These are phyloP conservation scores for Colletotrichum liaoningense DNA, from an alignment of 2,329 filamentous ascomycete species.

Conservation along the genomic window DNA sequence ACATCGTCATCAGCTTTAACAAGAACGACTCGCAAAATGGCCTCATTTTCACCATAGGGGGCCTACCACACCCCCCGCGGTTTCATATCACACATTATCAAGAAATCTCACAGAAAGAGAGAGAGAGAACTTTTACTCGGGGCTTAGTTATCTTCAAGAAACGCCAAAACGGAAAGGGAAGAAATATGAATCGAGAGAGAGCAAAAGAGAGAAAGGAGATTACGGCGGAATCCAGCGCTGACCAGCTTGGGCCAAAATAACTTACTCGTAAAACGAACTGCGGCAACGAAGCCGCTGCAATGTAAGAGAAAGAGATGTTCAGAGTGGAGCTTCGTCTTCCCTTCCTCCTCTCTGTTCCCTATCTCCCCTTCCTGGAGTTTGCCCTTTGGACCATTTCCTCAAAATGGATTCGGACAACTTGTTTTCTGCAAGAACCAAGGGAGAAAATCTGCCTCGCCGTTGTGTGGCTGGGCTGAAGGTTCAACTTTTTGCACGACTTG, in stretches of 20 bases:
- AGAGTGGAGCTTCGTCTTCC: neutral
- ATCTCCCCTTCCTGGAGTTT: neutral
- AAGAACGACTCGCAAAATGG: slow-evolving; percentile 6
- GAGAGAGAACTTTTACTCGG: neutral
- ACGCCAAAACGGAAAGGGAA: neutral
- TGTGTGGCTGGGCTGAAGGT: neutral
- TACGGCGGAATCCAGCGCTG: neutral
- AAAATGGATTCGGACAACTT: too few species aligned
- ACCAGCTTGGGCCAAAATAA: neutral
- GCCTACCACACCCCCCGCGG: too few species aligned
- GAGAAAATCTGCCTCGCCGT: neutral
- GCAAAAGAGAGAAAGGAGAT: neutral
- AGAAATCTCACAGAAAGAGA: neutral
- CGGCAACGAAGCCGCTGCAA: neutral
- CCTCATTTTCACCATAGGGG: neutral
- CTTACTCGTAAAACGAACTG: neutral
- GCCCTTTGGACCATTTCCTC: too few species aligned
- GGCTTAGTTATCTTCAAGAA: neutral
- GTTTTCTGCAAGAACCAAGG: neutral
- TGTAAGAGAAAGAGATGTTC: neutral
- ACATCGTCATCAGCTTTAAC: slow-evolving; percentile 2
- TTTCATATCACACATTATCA: neutral
- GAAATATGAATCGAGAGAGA: neutral
- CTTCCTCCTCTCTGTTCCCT: neutral
- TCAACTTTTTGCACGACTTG: neutral